These are phyloP conservation scores for Salix viminalis DNA, from an alignment of 345 rosid genomes.

Conservation along the genomic window DNA sequence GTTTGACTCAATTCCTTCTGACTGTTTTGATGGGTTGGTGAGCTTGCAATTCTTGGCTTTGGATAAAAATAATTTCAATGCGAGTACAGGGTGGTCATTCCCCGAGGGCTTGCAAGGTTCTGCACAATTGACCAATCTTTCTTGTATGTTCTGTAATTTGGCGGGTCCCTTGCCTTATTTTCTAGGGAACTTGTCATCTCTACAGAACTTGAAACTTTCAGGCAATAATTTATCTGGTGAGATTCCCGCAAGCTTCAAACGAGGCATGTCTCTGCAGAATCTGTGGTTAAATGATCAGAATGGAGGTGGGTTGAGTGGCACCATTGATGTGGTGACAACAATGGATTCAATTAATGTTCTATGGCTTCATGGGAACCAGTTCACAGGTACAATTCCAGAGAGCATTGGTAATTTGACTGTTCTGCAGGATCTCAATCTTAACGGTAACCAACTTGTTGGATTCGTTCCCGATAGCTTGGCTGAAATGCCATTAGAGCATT, in stretches of 20 bases:
- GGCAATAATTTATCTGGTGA: constrained; percentile 49
- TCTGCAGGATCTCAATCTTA: constrained; percentile 59
- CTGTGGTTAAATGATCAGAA: constrained; percentile 68
- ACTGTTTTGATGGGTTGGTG: constrained; percentile 51
- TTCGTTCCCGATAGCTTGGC: constrained; percentile 51
- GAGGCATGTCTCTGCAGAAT: constrained; percentile 36
- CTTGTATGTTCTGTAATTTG: constrained; percentile 65
- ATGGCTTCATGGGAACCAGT: constrained; percentile 82
- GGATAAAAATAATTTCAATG: constrained; percentile 55
- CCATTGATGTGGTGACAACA: constrained; percentile 52
- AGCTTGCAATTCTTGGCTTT: constrained; percentile 52
- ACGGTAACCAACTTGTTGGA: constrained; percentile 54
- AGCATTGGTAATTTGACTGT: constrained; percentile 46
- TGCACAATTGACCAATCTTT: constrained; percentile 49
- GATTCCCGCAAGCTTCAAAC: constrained; percentile 46
- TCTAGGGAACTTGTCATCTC: constrained; percentile 50
- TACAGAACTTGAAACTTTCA: constrained; percentile 49
- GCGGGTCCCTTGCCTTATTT: constrained; percentile 62
- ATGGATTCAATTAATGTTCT: constrained; percentile 44
- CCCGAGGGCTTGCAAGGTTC: constrained; percentile 45
- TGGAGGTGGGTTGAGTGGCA: constrained; percentile 47
- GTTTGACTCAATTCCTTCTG: constrained; percentile 58
- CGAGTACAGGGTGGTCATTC: constrained; percentile 57
- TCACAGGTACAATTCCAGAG: constrained; percentile 61
- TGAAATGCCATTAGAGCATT: constrained; percentile 38